Evolutionary conservation across 2,329 filamentous ascomycete species (phyloP), one percentile per base, ranked within the genome.

Genomic region (Coniella lustricola): DNA sequence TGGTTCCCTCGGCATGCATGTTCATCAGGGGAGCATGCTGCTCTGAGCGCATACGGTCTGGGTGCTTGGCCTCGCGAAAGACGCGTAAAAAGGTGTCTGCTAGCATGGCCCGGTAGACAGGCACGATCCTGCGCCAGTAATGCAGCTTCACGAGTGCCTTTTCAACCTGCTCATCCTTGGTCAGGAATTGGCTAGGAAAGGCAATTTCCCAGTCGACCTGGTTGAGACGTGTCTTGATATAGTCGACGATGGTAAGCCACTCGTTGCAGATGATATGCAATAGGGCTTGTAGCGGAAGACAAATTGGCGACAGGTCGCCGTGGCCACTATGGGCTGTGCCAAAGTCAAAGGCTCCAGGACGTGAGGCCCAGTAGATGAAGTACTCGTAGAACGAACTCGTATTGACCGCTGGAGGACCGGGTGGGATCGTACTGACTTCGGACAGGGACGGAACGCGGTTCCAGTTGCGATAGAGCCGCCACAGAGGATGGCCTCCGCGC

Each of bases 161-260:
- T 13, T 56, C 50, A 44, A 57, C 53, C 31, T 55, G 51, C 34
- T 56, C 52, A 7, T 53, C 49, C 16, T 53, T 43, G 14, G 53
- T 34, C 29, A 56, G 42, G 46, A 60, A 60, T 36, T 55, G 44
- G 18, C 52, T 20, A 1, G 59, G 59, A 31, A 56, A 55, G 9
- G 56, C 54, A 21, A 62, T 56, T 22, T 60, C 58, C 56, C 56
- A 57, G 42, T 62, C 59, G 1, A 62, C 49, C 38, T 61, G 59
- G 32, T 53, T 56, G 14, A 62, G 34, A 10, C 59, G 56, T 7
- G 59, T 57, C 43, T 60, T 62, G 50, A 62, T 57, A 34, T 61
- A 62, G 38, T 61, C 59, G 8, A 51, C 45, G 44, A 62, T 52
- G 1, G 57, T 60, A 8, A 58, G 51, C 59, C 59, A 61, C 39